Evolutionary conservation across 306 rosid species (phyloP).

Genomic region (Quercus parvula): DNA sequence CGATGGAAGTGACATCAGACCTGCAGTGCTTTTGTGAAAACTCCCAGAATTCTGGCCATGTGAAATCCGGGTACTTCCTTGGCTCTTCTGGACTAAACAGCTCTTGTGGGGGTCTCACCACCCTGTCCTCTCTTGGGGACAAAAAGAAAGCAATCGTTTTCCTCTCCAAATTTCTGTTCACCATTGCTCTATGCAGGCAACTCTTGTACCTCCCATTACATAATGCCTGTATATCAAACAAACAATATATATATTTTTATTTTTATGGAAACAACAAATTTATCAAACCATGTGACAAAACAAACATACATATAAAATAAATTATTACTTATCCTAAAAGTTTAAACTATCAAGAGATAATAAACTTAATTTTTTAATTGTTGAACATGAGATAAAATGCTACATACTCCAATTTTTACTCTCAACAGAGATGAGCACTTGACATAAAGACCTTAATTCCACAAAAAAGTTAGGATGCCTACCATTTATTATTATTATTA

Average conservation of each 20-base stretch:
- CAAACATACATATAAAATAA: no score
- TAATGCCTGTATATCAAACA: constrained; percentile 34
- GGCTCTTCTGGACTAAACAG: constrained; percentile 31
- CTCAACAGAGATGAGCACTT: no score
- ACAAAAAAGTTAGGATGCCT: no score
- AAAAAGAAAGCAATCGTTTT: constrained; percentile 48
- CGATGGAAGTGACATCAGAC: constrained; percentile 52
- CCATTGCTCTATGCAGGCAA: constrained; percentile 60
- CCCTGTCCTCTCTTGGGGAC: constrained; percentile 46
- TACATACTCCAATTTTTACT: no score
- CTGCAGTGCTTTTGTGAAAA: constrained; percentile 53
- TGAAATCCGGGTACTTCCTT: constrained; percentile 64
- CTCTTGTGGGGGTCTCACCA: constrained; percentile 48
- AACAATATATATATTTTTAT: neutral
- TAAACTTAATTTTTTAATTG: no score
- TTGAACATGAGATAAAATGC: no score
- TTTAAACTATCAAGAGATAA: no score
- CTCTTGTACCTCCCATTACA: constrained; percentile 62
- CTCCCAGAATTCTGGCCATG: constrained; percentile 48
- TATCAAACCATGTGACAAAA: no score
- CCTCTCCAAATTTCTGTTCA: constrained; percentile 40
- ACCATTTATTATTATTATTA: no score
- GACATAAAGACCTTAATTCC: no score
- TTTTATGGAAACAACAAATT: neutral
- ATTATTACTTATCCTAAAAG: no score